Percentiles rank a stretch among this genome's conserved stretches.
Evolutionary conservation across 495 filamentous ascomycete species (phyloP).

Genomic region (Extremus antarcticus): DNA sequence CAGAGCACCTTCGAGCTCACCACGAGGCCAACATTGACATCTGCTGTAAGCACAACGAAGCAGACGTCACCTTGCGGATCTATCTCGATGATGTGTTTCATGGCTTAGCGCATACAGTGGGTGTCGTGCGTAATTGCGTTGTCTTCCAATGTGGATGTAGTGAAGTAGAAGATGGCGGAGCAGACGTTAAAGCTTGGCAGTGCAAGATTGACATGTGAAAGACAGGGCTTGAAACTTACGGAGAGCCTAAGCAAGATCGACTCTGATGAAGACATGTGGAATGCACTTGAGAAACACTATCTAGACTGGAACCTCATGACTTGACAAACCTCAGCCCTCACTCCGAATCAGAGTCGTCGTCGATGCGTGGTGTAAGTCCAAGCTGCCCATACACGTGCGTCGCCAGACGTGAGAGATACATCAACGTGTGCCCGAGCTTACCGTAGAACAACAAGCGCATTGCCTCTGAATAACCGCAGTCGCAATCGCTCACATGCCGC

Average conservation of each 20-base stretch:
- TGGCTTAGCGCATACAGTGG: background rate
- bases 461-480: background rate
- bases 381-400: background rate
- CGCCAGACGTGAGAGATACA: background rate
- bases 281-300: no score
- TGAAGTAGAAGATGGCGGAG: no score
- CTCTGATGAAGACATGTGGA: no score
- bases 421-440: background rate
- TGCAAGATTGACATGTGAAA: no score
- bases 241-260: no score
- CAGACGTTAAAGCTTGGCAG: no score
- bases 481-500: background rate
- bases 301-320: no score
- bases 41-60: background rate
- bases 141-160: background rate
- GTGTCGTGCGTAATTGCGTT: background rate
- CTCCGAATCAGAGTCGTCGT: no score
- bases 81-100: background rate
- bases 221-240: no score
- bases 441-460: background rate
- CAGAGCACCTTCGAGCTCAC: background rate
- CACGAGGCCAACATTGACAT: background rate
- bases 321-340: no score
- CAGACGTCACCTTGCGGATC: background rate
- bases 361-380: no score